Conservation (phyloP, 2,329 filamentous ascomycete genomes). For the Beauveria australis region DNA sequence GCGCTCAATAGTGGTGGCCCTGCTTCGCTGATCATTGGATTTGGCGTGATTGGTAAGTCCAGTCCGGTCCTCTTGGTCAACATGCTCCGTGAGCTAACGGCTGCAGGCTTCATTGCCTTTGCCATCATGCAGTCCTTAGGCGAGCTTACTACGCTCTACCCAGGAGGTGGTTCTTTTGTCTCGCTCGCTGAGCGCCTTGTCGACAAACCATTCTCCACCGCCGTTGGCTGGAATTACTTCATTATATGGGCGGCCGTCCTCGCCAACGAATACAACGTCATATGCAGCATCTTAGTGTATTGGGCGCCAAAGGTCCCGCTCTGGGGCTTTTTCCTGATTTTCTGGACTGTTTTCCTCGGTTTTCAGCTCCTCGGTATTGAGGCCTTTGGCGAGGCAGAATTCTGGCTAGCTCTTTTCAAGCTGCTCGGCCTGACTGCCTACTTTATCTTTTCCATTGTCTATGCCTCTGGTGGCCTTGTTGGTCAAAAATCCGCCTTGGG, state of each 20-base stretch:
- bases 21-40: slow-evolving; percentile 64
- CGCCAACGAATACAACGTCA: slow-evolving; percentile 64
- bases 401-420: slow-evolving; percentile 70
- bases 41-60: slow-evolving; percentile 51
- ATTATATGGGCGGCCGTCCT: slow-evolving; percentile 59
- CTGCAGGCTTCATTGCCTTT: slow-evolving; percentile 48
- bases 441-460: slow-evolving; percentile 66
- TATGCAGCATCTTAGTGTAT: slow-evolving; percentile 56
- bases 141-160: slow-evolving; percentile 66
- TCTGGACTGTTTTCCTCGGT: slow-evolving; percentile 61
- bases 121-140: slow-evolving; percentile 66
- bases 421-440: slow-evolving; percentile 61
- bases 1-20: slow-evolving; percentile 62
- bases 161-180: slow-evolving; percentile 63
- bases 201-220: slow-evolving; percentile 60
- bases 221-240: slow-evolving; percentile 65
- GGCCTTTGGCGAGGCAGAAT: slow-evolving; percentile 71
- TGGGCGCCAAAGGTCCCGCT: slow-evolving; percentile 54
- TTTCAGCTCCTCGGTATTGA: slow-evolving; percentile 66
- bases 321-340: slow-evolving; percentile 65
- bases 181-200: slow-evolving; percentile 62
- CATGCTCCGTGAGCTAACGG: slow-evolving; percentile 13
- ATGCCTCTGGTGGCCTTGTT: slow-evolving; percentile 58
- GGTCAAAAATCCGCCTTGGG: slow-evolving; percentile 52
- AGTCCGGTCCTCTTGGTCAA: background rate